Evolutionary conservation across 1,284 basidiomycete species (phyloP), one percentile per base, ranked within the genome.

Genomic region (Trichosporon coremiiforme): DNA sequence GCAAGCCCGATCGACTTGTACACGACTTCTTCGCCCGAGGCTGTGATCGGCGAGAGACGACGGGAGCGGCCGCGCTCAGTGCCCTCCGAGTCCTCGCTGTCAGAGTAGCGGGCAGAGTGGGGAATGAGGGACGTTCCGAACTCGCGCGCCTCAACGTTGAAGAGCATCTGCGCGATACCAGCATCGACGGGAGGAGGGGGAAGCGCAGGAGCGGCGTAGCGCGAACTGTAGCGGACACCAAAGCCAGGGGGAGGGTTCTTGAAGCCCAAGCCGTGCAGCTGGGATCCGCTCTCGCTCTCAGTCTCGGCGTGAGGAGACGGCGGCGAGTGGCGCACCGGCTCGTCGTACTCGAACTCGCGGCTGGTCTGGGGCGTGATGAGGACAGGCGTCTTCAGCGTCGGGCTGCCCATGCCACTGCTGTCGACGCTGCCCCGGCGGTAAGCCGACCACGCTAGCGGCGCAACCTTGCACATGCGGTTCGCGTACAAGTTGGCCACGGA

Each of bases 1-100:
- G 57, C 57, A 10, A 62, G 57, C 31, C 57, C 57, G 31, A 62
- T 62, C 15, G 57, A 62, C 57, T 62, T 62, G 57, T 62, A 62
- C 57, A 62, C 57, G 31, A 62, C 57, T 2, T 33, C 31, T 4
- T 62, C 57, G 2, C 20, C 53, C 2, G 29, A 33, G 9, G 57
- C 57, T 1, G 57, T 62, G 31, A 62, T 62, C 10, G 57, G 57
- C 29, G 57, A 62, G 5, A 2, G 57, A 15, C 31, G 29, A 31
- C 57, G 57, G 12, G 57, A 62, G 17, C 57, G 57, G 13, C 57
- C 57, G 17, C 57, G 29, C 57, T 62, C 57, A 6, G 57, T 62
- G 57, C 29, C 57, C 15, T 62, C 57, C 29, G 57, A 62, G 29
- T 62, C 41, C 17, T 45, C 57, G 31, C 20, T 33, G 57, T n/a